Base-by-base conservation (phyloP, 1,139 yeast genomes). In the Geotrichum reessii region DNA sequence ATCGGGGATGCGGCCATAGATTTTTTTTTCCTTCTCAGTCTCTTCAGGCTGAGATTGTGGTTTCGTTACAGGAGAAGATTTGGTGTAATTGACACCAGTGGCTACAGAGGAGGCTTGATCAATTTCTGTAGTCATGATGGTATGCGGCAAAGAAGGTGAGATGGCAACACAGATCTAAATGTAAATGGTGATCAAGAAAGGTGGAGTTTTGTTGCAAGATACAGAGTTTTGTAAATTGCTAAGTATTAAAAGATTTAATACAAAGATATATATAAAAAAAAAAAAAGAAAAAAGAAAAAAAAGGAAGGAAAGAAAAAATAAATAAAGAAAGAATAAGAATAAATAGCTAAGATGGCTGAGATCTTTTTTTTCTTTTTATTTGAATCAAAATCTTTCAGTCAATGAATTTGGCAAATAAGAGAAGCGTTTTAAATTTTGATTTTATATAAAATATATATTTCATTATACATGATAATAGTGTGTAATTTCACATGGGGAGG, bases 1-100 rank as follows among this genome's bases (percentile, higher is more conserved):
- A 56, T 60, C 61, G 8, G 62, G 61, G 12, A 56, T 51, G 28
- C 61, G 50, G 14, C 62, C 62, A 19, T 53, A 51, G 28, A 57
- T 49, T 40, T 55, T 59, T 22, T 55, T 56, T 6, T 42, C 19
- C 12, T 19, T 27, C 11, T 24, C 44, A 9, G 44, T 48, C 33
- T 53, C 56, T 27, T 31, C 50, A 14, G 57, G 49, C 22, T 46
- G 21, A 12, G 49, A 4, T 9, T 40, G 22, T 17, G 44, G 21
- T 19, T 47, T 28, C 21, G 33, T 47, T 25, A 42, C 22, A 40
- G 56, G 24, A n/a, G 47, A 19, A 12, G 53, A 12, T 19, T 42
- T 50, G 14, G 40, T 37, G 37, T 31, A 57, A 37, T 46, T 53
- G 31, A 57, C 53, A 27, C 58, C 56, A 14, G 61, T 46, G 17